phyloP scores from a whole-genome alignment of 75 land plant species.

The Cupressus sempervirens region DNA sequence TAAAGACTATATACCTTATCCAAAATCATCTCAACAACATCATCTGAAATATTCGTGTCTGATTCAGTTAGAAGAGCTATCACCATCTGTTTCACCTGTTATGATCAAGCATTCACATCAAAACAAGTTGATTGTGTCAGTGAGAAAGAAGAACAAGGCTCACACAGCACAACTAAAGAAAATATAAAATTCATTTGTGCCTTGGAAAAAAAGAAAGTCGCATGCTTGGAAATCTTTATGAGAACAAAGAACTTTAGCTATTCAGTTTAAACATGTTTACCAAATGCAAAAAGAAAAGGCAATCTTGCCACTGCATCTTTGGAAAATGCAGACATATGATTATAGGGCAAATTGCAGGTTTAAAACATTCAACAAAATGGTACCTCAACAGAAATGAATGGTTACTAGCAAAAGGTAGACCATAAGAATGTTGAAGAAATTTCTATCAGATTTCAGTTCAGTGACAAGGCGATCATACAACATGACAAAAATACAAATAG shows the following conservation, averaged over 20 bases:
- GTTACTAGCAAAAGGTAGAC: too few species aligned
- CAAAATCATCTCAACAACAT: constrained; percentile 57
- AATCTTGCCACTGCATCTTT: neutral
- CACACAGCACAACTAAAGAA: neutral
- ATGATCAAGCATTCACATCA: neutral
- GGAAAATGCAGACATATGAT: neutral
- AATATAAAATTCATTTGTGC: neutral
- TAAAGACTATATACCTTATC: constrained; percentile 33
- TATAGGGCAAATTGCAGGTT: neutral
- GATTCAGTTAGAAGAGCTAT: constrained; percentile 65
- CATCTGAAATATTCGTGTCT: constrained; percentile 61
- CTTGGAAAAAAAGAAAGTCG: neutral
- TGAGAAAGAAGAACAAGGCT: neutral
- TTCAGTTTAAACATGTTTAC: neutral
- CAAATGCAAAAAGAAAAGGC: neutral
- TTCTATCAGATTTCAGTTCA: too few species aligned
- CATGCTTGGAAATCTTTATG: neutral
- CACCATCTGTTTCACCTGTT: constrained; percentile 74
- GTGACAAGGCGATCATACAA: too few species aligned
- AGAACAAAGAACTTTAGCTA: neutral
- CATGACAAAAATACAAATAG: too few species aligned
- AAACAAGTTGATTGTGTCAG: neutral
- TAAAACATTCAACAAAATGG: neutral
- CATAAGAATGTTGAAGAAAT: too few species aligned
- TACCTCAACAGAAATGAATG: too few species aligned